Evolutionary conservation across 78 protist genomes (phyloP).

Genomic region (Corallochytrium limacisporum): DNA sequence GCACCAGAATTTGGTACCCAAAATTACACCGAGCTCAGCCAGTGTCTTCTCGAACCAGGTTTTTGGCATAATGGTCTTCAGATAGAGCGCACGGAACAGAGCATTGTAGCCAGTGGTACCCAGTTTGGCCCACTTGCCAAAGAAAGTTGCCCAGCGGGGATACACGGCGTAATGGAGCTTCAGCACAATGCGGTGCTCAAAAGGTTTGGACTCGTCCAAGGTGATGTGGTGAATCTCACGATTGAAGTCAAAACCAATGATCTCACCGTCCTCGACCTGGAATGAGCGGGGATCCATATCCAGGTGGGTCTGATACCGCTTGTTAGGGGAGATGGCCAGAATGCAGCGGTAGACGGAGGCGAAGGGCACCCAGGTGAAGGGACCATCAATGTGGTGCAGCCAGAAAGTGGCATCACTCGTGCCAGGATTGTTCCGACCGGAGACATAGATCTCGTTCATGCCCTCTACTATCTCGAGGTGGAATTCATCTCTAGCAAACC

Average conservation of each 20-base stretch:
- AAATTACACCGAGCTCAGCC: too few relatives aligned
- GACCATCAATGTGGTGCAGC: conserved; percentile 25
- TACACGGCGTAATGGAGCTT: conserved; percentile 22
- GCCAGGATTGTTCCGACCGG: not conserved
- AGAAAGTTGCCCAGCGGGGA: not conserved
- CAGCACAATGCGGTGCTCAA: conserved; percentile 17
- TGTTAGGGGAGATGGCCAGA: conserved; percentile 1
- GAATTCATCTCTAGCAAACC: not conserved
- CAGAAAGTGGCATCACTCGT: conserved; percentile 13
- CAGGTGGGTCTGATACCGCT: not conserved
- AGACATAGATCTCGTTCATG: conserved; percentile 11
- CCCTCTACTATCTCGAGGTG: not conserved
- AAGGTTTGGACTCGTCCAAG: not conserved
- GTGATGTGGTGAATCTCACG: not conserved
- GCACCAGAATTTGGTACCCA: not conserved
- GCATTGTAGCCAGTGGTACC: conserved; percentile 5
- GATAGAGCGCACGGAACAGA: conserved; percentile 8
- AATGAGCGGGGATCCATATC: not conserved
- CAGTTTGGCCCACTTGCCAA: conserved; percentile 6
- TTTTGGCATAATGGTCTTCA: conserved; percentile 23
- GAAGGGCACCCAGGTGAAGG: conserved; percentile 12
- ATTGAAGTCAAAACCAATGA: conserved; percentile 23
- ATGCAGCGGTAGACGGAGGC: not conserved
- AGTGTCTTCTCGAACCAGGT: too few relatives aligned
- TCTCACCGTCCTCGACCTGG: conserved; percentile 1